Base-by-base conservation (phyloP, 108 stramenopile species). In the Craspedostauros australis region DNA sequence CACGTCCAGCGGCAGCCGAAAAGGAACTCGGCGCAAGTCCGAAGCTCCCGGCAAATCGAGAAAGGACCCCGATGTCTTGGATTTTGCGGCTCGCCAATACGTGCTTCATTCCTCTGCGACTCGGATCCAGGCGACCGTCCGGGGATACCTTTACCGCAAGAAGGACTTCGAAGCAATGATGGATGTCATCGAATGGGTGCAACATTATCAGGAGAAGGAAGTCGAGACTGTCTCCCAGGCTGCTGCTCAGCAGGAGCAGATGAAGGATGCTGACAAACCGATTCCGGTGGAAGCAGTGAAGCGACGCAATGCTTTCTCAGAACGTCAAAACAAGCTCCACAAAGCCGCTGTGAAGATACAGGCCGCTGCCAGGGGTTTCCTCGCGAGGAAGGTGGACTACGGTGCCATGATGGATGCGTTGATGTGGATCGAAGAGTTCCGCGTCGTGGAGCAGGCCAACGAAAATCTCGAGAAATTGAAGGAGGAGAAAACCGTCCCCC, bases 31-130 rank as follows among this genome's bases (percentile, higher is more conserved):
- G 11, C 34, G 34, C 9, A 14, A 36, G 14, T 9, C 11, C 14
- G 34, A 36, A 11, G 14, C 14, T 14, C 34, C 14, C 34, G 34
- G 14, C 9, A 11, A 14, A 48, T 4, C 5, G 47, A n/a, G n/a
- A n/a, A n/a, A n/a, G n/a, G n/a, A n/a, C n/a, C n/a, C n/a, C n/a
- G n/a, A n/a, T n/a, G n/a, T n/a, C n/a, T n/a, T 48, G 18, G 47
- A 48, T 26, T 22, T 26, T 48, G 47, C 47, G 9, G n/a, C 47
- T 5, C 47, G 24, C 23, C 25, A 26, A 48, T 48, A 48, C 47
- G 11, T 48, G 5, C 5, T 48, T 23, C 23, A 48, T n/a, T 12
- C 8, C 29, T 22, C 47, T 8, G 47, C 47, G 23, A 26, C 7
- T n/a, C 25, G 29, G 20, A 48, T 48, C 20, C 47, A 48, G 15